Evolutionary conservation across 257 asterid genomes (phyloP), one percentile per base, ranked within the genome.

Genomic region (Dorcoceras hygrometricum): DNA sequence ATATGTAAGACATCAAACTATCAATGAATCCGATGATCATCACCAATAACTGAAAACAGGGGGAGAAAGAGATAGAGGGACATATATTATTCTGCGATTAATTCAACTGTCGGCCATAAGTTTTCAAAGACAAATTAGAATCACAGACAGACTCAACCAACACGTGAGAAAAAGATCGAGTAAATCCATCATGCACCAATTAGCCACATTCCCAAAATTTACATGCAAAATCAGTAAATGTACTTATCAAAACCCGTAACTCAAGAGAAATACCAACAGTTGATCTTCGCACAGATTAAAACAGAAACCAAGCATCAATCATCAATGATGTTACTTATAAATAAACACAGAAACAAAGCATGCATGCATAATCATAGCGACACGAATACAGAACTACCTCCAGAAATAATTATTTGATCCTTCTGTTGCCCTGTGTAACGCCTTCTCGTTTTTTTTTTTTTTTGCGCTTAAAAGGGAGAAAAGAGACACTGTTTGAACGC

Each of bases 211-310:
- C 64, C 67, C 64, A 70, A 43, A 72, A 65, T 43, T 62, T 4
- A 66, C 83, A 66, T 78, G 79, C 81, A 78, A 69, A 67, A 66
- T 72, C 73, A 62, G 66, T 43, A 66, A 63, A 22, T 57, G 68
- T 66, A 53, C 32, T 28, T 57, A 66, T 75, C 75, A 8, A 65
- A 69, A 73, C 25, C 63, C 66, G 60, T 60, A 66, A 67, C 63
- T 62, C 73, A 56, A n/a, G 32, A 66, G 27, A 14, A 54, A 14
- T 55, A 54, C 27, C 31, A 50, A 27, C 23, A 57, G 32, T 50
- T 69, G 56, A 73, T 59, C 43, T 1, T 43, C 23, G 28, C 28
- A 67, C 34, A 68, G 58, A 68, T 57, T 76, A 62, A 57, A 32
- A 24, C 59, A 57, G 71, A 25, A 48, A 70, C 43, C 27, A 55